A percentile compares a stretch with the other conserved stretches of the same genome.
phyloP scores from a whole-genome alignment of 768 basidiomycete species.

The Tulasnella sp. region DNA sequence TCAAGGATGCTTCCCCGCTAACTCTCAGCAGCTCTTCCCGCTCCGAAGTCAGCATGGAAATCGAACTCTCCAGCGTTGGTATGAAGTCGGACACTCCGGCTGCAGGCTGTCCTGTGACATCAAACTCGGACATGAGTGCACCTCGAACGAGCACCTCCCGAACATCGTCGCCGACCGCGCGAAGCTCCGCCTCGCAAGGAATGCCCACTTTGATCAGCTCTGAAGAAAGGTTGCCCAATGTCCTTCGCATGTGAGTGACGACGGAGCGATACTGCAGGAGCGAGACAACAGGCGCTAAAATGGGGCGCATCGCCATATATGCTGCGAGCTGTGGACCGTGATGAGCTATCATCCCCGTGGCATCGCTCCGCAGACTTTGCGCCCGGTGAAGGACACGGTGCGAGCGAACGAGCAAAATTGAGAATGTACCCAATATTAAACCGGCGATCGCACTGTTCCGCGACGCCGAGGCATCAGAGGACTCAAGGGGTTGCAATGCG shows the following conservation, averaged over 20 bases:
- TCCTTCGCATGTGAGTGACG: constrained; percentile 46
- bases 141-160: constrained; percentile 7
- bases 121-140: neutral
- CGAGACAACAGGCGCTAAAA: constrained; percentile 69
- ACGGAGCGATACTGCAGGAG: constrained; percentile 70
- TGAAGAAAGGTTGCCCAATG: constrained; percentile 49
- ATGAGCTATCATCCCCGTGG: too few species aligned
- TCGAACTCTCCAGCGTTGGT: neutral
- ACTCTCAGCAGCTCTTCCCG: constrained; percentile 34
- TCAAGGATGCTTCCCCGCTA: constrained; percentile 61
- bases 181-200: constrained; percentile 38
- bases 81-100: neutral
- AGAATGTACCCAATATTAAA: constrained; percentile 4
- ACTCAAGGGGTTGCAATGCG: constrained; percentile 13
- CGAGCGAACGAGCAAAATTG: constrained; percentile 13
- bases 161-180: constrained; percentile 22
- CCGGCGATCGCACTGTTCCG: constrained; percentile 1
- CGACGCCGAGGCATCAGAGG: neutral
- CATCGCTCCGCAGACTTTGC: constrained; percentile 13
- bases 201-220: constrained; percentile 56
- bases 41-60: constrained; percentile 18
- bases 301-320: constrained; percentile 25
- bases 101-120: neutral
- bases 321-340: constrained; percentile 32
- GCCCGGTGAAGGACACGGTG: constrained; percentile 4